phyloP scores from a whole-genome alignment of 768 basidiomycete species.

The Dioszegia aurantiaca region DNA sequence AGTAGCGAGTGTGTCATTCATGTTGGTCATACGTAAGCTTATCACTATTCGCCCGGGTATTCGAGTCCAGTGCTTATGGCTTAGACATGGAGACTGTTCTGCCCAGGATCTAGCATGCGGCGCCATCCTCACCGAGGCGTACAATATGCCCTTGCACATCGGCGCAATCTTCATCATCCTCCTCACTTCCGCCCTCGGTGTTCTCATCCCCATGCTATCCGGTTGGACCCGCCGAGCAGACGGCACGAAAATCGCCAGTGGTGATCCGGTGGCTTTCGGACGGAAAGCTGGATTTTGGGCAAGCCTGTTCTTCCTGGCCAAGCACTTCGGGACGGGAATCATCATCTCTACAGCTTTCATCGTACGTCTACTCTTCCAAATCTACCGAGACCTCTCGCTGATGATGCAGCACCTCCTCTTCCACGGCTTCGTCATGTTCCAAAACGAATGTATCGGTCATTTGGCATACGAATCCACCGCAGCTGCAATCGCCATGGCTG shows the following conservation, averaged over 20 bases:
- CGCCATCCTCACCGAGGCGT: slow-evolving; percentile 28
- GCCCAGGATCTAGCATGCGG: slow-evolving; percentile 37
- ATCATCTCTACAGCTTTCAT: slow-evolving; percentile 52
- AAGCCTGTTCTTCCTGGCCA: slow-evolving; percentile 42
- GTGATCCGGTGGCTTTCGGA: slow-evolving; percentile 21
- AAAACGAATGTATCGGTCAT: slow-evolving; percentile 49
- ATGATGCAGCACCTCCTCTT: slow-evolving; percentile 45
- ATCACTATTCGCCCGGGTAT: background rate
- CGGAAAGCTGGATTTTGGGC: slow-evolving; percentile 24
- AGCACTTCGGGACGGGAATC: slow-evolving; percentile 51
- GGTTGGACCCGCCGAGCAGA: slow-evolving; percentile 21
- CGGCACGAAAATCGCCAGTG: background rate
- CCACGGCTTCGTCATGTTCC: slow-evolving; percentile 53
- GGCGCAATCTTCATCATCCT: slow-evolving; percentile 44
- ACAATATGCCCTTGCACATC: slow-evolving; percentile 42
- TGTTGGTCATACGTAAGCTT: slow-evolving; percentile 17
- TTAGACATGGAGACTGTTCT: slow-evolving; percentile 45
- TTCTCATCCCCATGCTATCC: slow-evolving; percentile 39
- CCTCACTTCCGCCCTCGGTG: slow-evolving; percentile 37
- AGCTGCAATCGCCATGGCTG: slow-evolving; percentile 50
- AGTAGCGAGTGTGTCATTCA: slow-evolving; percentile 42
- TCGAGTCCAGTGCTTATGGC: slow-evolving; percentile 8
- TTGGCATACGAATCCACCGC: slow-evolving; percentile 51
- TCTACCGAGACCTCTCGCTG: background rate
- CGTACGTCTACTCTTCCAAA: slow-evolving; percentile 19